Evolutionary conservation across 306 rosid species (phyloP), one percentile per base, ranked within the genome.

Genomic region (Pachyrhizus erosus): DNA sequence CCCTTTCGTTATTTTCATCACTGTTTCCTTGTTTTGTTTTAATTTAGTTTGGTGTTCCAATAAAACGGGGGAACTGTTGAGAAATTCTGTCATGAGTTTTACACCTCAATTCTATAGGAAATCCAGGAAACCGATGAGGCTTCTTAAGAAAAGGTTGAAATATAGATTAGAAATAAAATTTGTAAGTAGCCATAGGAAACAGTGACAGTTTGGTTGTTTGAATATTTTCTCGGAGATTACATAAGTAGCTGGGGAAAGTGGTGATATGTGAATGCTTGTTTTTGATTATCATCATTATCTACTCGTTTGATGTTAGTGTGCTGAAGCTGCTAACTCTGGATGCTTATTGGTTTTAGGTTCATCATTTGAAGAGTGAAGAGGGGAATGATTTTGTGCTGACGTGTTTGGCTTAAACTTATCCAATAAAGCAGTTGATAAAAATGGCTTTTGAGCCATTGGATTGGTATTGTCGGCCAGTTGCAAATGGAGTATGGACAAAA

Each of bases 401-500:
- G 82, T 60, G 67, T 49, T 54, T 79, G 78, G 82, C 57, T 81
- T 84, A 42, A 80, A 40, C 60, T 77, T 81, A 9, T 68, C 21
- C 64, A 15, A 42, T 39, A 51, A 74, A 86, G 72, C 40, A 77
- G 74, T 43, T 65, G 52, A 39, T 64, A 76, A 78, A 70, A 77
- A 96, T 96, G 99, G 97, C 85, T 75, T 89, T 96, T 74, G 86
- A 74, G 82, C 94, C 94, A 15, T 80, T 87, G 79, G 87, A 70
- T 82, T 93, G 97, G 98, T 96, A 91, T 84, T 96, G 99, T 84
- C 91, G 83, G 64, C 98, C 99, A 0, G 97, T 92, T 79, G 67
- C 84, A 58, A 72, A 86, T 86, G 99, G 99, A 70, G 89, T 76
- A 33, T 92, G 99, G 99, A 73, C 96, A 62, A 92, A 14, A 74